Conservation (phyloP, 2,329 filamentous ascomycete genomes). For the Ophiostoma angusticollis region DNA sequence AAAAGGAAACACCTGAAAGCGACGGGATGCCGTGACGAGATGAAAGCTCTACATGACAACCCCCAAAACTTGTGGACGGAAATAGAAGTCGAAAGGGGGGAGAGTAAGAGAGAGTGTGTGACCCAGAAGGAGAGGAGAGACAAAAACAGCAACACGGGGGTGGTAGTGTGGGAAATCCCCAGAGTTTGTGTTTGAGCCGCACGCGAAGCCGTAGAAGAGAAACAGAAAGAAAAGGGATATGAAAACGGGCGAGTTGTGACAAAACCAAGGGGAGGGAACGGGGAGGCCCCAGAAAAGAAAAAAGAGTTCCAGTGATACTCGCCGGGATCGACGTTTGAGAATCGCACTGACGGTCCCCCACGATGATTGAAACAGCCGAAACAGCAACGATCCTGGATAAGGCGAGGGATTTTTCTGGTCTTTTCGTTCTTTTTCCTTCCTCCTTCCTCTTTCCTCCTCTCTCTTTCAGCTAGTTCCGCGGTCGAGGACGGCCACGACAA, state of each 20-base stretch:
- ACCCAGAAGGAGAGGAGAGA: slow-evolving; percentile 1
- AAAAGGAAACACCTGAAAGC: neutral
- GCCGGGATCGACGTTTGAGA: slow-evolving; percentile 27
- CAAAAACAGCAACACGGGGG: neutral
- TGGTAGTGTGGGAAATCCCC: slow-evolving; percentile 12
- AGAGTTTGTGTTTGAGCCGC: slow-evolving; percentile 16
- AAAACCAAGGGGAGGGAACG: neutral
- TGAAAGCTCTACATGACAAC: too few relatives aligned
- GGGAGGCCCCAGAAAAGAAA: neutral
- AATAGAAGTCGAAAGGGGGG: neutral
- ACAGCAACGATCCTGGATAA: slow-evolving; percentile 22
- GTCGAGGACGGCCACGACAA: slow-evolving; percentile 8
- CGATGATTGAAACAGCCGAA: slow-evolving; percentile 28
- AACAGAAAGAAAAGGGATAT: neutral
- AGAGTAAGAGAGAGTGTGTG: neutral
- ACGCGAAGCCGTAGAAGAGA: neutral
- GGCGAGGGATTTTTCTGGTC: neutral
- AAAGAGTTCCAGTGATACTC: slow-evolving; percentile 14
- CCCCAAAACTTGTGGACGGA: too few relatives aligned
- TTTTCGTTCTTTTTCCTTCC: too few relatives aligned
- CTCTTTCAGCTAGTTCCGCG: slow-evolving; percentile 15
- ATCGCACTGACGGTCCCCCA: slow-evolving; percentile 24
- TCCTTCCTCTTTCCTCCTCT: too few relatives aligned
- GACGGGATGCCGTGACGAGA: too few relatives aligned
- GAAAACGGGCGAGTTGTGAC: too few relatives aligned